Percentiles rank a stretch among this genome's conserved stretches.
Evolutionary conservation across 2,329 filamentous ascomycete genomes (phyloP).

Genomic region (Knufia petricola): DNA sequence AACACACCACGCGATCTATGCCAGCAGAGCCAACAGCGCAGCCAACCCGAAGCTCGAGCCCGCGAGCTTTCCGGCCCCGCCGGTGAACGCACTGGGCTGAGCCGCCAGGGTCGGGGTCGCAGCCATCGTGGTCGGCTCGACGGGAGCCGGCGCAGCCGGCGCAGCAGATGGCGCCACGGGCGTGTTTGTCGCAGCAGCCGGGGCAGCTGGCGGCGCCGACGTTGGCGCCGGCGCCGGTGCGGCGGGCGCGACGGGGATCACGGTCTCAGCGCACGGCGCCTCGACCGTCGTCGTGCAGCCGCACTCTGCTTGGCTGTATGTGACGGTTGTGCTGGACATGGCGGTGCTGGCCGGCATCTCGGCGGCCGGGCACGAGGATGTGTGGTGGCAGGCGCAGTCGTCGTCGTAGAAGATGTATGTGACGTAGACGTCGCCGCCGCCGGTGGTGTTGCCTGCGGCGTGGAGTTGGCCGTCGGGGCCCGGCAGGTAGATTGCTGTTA

Average conservation of each 20-base stretch:
- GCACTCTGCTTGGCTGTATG: constrained; percentile 16
- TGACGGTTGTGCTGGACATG: constrained; percentile 13
- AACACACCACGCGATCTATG: constrained; percentile 10
- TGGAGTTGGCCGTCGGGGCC: neutral
- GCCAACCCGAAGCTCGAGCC: constrained; percentile 9
- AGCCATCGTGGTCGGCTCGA: constrained; percentile 2
- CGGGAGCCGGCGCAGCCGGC: constrained; percentile 10
- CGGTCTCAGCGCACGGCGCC: constrained; percentile 16
- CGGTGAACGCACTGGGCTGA: constrained; percentile 12
- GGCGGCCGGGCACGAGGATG: neutral
- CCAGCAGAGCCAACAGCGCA: constrained; percentile 12
- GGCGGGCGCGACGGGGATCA: constrained; percentile 10
- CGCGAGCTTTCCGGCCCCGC: constrained; percentile 12
- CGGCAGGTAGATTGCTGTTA: constrained; percentile 7
- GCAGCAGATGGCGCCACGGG: constrained; percentile 4
- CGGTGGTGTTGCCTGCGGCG: no score
- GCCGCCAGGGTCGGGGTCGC: constrained; percentile 3
- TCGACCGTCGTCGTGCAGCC: constrained; percentile 16
- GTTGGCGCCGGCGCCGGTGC: neutral
- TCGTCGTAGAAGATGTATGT: constrained; percentile 9
- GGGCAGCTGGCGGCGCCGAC: neutral
- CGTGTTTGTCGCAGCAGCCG: constrained; percentile 9
- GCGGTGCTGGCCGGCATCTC: neutral
- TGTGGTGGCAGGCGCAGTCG: constrained; percentile 5
- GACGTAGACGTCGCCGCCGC: neutral